Conservation (phyloP, 2,329 filamentous ascomycete genomes). For the Metarhizium robertsii region DNA sequence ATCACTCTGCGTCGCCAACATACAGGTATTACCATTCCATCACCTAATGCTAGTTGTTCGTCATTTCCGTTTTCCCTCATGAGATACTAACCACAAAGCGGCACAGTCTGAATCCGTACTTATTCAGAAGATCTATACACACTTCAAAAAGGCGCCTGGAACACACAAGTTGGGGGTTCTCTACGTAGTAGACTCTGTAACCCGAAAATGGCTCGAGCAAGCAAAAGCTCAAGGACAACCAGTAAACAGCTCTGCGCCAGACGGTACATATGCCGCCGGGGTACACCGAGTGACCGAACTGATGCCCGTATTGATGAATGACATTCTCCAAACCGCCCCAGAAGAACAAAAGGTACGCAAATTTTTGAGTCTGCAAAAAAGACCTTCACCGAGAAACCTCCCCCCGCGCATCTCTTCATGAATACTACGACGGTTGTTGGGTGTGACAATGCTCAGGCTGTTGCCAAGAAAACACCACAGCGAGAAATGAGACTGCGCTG, state of each 20-base stretch:
- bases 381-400: background rate
- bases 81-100: slow-evolving; percentile 11
- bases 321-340: slow-evolving; percentile 81
- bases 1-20: slow-evolving; percentile 75
- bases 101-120: slow-evolving; percentile 82
- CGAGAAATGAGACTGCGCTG: background rate
- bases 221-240: slow-evolving; percentile 79
- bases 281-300: slow-evolving; percentile 95
- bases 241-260: slow-evolving; percentile 69
- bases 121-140: slow-evolving; percentile 92
- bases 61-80: background rate
- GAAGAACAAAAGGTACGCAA: slow-evolving; percentile 93
- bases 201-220: slow-evolving; percentile 95
- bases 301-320: slow-evolving; percentile 88
- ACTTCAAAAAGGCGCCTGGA: slow-evolving; percentile 88
- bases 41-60: background rate
- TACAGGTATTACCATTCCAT: slow-evolving; percentile 58
- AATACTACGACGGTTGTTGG: background rate
- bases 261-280: slow-evolving; percentile 90
- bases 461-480: background rate
- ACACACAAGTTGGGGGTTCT: slow-evolving; percentile 98
- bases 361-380: slow-evolving; percentile 5
- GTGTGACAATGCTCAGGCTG: background rate
- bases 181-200: slow-evolving; percentile 99
- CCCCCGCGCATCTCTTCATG: background rate